Base-by-base conservation (phyloP, 805 yeast species). In the Candida maesae region DNA sequence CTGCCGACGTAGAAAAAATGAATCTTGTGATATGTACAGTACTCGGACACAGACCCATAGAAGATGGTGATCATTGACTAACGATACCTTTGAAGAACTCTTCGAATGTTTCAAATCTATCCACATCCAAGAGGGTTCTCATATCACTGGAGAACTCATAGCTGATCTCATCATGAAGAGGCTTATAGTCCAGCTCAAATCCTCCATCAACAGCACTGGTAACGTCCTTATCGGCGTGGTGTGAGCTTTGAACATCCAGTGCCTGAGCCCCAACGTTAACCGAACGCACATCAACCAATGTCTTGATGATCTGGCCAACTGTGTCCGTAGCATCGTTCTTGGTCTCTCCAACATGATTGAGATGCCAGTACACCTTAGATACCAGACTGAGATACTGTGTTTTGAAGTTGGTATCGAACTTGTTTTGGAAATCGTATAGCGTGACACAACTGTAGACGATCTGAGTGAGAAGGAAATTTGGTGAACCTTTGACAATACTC, bases 261-360 rank as follows among this genome's bases (percentile, higher is more conserved):
- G 26, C 12, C 10, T 21, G 26, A 8, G 27, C n/a, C 14, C 21
- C 42, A 5, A 24, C 38, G 24, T 36, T 45, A 7, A 46, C 39
- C 37, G 49, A 17, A 26, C 38, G 35, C 32, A 49, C 52, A 45
- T 53, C 53, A 7, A 76, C 74, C 20, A 78, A 57, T 20, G 71
- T 66, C 48, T 70, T 71, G 35, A 78, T 71, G 35, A 78, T 73
- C 38, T 68, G 68, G 2, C 81, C 81, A 28, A 78, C 78, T 5
- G 79, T 75, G 42, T 74, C 79, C 0, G 81, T 76, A 3, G 79
- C 79, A 52, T 77, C 82, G 47, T 75, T 76, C 50, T 68, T 66
- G 41, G 69, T 68, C 43, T 75, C 79, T 2, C 82, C 82, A 45
- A 75, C 70, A 21, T 74, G 69, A 44, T 73, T 76, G 45, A 78